Base-by-base conservation (phyloP, 1,284 basidiomycete species). In the Irpex rosettiformis region DNA sequence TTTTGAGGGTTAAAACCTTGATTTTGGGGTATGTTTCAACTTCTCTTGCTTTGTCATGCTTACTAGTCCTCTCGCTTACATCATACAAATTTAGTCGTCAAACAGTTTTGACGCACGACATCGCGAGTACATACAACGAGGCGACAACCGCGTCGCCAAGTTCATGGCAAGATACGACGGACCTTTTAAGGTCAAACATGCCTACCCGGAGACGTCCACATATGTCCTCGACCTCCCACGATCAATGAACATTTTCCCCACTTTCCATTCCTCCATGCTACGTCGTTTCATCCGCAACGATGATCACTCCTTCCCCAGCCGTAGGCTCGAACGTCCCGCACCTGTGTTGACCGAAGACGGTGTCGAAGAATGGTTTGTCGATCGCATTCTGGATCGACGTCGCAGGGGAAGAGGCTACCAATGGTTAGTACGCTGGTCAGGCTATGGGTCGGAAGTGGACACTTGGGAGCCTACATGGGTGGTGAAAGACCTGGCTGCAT, bases 401-500 rank as follows among this genome's bases (percentile, higher is more conserved):
- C 21, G 40, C 5, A 18, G 40, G 11, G 29, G 61, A 2, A 18
- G 56, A 3, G 61, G 61, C 10, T 47, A n/a, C 18, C 52, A 43
- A 22, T 61, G 56, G 25, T 37, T 63, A 22, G 57, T 63, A 0
- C 45, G 61, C 6, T 63, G 61, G 61, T 22, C 45, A 40, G 59
- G 61, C 11, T 63, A 58, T 30, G 59, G 59, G 10, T 30, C 47
- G 1, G 56, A 52, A 13, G 25, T 52, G 11, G 57, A 63, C 43
- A 10, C 13, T 13, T 62, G 61, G 59, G 5, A 60, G 24, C 40
- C 55, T 7, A 28, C 51, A 3, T 4, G 40, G 11, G 59, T 52
- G 22, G 43, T 62, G 21, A 42, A 57, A 3, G 52, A 60, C 28
- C 40, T 57, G 8, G 51, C 33, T 16, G 55, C 48, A 1, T 45